A percentile compares a stretch with the other conserved stretches of the same genome.
These are phyloP conservation scores for Kodamaea jinghongensis DNA, from an alignment of 805 yeast species.

Conservation along the genomic window DNA sequence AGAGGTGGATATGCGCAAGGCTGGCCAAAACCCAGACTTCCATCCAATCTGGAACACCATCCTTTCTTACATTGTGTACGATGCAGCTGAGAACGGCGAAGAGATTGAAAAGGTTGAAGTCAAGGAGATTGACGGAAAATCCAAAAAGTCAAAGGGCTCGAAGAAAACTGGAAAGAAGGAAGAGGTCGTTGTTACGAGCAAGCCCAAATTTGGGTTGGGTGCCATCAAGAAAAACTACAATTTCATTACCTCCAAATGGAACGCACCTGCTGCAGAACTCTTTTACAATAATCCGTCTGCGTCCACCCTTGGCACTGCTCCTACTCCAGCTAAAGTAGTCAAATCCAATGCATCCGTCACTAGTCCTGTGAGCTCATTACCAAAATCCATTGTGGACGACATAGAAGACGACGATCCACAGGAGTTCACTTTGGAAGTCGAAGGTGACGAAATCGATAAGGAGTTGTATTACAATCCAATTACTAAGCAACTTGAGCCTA, in stretches of 20 bases:
- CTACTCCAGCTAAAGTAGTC: not conserved
- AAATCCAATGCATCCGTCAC: not conserved
- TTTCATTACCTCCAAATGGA: constrained; percentile 30
- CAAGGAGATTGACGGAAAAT: constrained; percentile 5
- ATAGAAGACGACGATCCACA: constrained; percentile 12
- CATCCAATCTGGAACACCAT: constrained; percentile 39
- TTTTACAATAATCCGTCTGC: constrained; percentile 7
- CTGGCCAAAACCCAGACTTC: constrained; percentile 23
- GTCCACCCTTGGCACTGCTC: not conserved
- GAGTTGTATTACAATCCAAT: constrained; percentile 32
- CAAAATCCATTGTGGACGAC: constrained; percentile 5
- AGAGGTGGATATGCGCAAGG: not conserved
- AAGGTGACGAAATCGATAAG: constrained; percentile 23
- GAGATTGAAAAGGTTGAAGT: constrained; percentile 7
- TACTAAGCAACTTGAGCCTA: constrained; percentile 31
- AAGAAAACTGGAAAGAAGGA: not conserved
- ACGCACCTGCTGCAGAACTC: constrained; percentile 17
- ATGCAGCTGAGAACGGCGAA: constrained; percentile 8
- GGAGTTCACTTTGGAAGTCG: constrained; percentile 30
- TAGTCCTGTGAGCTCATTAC: constrained; percentile 1
- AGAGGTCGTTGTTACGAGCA: not conserved
- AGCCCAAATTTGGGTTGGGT: not conserved
- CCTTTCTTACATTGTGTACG: constrained; percentile 37
- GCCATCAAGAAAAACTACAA: constrained; percentile 18
- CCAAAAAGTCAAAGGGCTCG: constrained; percentile 5